Conservation (phyloP, 2,329 filamentous ascomycete genomes). For the Hirsutella rhossiliensis region DNA sequence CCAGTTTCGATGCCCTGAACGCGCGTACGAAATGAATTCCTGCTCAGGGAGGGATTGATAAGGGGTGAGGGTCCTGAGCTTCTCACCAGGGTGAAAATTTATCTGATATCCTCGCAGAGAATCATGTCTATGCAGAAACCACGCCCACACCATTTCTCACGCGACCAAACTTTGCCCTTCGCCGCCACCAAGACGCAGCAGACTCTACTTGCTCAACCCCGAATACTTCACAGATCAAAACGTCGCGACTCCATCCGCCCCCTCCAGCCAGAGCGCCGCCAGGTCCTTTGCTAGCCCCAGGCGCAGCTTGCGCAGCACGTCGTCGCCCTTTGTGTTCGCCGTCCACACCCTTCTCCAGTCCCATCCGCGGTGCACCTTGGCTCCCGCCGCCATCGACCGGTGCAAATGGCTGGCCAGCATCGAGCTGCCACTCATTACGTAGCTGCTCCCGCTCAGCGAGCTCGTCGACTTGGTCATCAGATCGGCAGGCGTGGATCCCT, state of each 20-base stretch:
- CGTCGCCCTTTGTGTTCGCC: constrained; percentile 48
- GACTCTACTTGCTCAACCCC: not conserved
- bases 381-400: constrained; percentile 44
- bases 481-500: constrained; percentile 51
- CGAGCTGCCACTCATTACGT: constrained; percentile 62
- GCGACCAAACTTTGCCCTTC: no score
- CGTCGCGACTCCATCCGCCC: constrained; percentile 44
- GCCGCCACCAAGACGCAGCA: constrained; percentile 7
- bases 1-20: no score
- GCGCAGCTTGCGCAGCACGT: constrained; percentile 62
- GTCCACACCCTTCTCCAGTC: constrained; percentile 72
- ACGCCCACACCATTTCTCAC: no score
- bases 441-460: constrained; percentile 46
- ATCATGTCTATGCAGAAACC: no score
- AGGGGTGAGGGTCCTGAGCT: no score
- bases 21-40: no score
- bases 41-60: no score
- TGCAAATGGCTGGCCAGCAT: constrained; percentile 54
- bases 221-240: constrained; percentile 14
- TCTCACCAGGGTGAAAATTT: no score
- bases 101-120: no score
- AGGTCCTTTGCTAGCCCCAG: constrained; percentile 65
- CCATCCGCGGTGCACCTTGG: constrained; percentile 51
- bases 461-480: constrained; percentile 48
- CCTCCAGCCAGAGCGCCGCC: constrained; percentile 55